phyloP scores from a whole-genome alignment of 495 filamentous ascomycete species.

The Talaromyces borbonicus region DNA sequence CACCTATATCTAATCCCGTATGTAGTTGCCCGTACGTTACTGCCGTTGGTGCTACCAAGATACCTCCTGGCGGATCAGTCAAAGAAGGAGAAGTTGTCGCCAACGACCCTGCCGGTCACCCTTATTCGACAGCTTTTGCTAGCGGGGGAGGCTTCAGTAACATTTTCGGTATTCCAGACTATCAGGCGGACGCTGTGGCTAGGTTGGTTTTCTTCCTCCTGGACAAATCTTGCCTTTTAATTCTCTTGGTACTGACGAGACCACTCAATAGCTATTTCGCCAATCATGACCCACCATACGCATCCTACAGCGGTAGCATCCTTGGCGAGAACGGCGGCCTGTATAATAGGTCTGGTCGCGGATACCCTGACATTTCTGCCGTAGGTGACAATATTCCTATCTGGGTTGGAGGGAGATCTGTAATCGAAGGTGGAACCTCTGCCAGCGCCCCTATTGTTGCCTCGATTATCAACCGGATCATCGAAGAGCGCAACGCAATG shows the following conservation, averaged over 20 bases:
- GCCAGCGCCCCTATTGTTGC: constrained; percentile 50
- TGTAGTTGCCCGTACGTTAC: constrained; percentile 43
- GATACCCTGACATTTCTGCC: too few species aligned
- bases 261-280: too few species aligned
- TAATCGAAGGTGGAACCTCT: too few species aligned
- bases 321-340: too few species aligned
- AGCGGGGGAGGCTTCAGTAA: constrained; percentile 64
- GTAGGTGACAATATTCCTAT: too few species aligned
- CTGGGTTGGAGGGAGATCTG: too few species aligned
- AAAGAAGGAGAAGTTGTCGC: constrained; percentile 32
- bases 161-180: constrained; percentile 49
- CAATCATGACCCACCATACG: too few species aligned
- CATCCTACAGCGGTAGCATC: too few species aligned
- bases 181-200: constrained; percentile 44
- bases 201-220: not conserved
- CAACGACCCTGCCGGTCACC: constrained; percentile 19
- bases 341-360: too few species aligned
- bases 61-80: constrained; percentile 25
- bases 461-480: constrained; percentile 49
- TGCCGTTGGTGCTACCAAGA: constrained; percentile 38
- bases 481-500: constrained; percentile 59
- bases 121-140: constrained; percentile 22
- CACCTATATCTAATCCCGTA: constrained; percentile 1
- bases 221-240: too few species aligned
- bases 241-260: too few species aligned